These are phyloP conservation scores for Suhomyces bribrorum DNA, from an alignment of 1,139 yeast species.

Conservation along the genomic window DNA sequence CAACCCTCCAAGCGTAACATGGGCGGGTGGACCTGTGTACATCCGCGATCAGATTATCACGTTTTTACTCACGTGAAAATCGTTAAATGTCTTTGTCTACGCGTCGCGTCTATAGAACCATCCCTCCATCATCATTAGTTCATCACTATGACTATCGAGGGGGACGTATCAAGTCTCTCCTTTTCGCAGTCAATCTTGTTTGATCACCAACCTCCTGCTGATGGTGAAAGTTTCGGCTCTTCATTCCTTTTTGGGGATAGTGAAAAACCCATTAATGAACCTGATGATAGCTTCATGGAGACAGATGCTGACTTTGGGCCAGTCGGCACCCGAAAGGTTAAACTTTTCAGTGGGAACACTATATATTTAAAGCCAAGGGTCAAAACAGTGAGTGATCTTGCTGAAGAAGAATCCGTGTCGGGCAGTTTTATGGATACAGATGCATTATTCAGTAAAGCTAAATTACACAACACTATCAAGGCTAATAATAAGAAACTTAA, in stretches of 20 bases:
- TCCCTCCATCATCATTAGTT: background rate
- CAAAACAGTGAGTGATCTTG: constrained; percentile 1
- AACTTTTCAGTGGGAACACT: constrained; percentile 28
- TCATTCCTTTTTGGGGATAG: constrained; percentile 9
- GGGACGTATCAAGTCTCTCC: constrained; percentile 9
- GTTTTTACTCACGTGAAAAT: background rate
- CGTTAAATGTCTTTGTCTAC: background rate
- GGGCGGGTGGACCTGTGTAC: background rate
- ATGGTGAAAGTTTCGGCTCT: constrained; percentile 4
- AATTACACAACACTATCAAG: constrained; percentile 25
- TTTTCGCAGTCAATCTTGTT: constrained; percentile 17
- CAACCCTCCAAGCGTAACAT: constrained; percentile 39
- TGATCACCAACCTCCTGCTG: constrained; percentile 2
- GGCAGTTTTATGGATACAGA: constrained; percentile 32
- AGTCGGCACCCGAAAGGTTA: constrained; percentile 20
- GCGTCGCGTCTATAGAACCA: constrained; percentile 5
- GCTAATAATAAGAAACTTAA: constrained; percentile 18
- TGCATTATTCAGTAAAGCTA: constrained; percentile 30
- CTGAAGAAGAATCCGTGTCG: constrained; percentile 3
- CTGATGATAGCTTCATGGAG: background rate
- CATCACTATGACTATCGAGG: constrained; percentile 1
- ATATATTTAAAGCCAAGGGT: constrained; percentile 22
- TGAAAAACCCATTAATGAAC: background rate
- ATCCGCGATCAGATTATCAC: background rate
- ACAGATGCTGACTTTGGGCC: constrained; percentile 4